phyloP scores from a whole-genome alignment of 23 red algal species.

The Cyanidioschyzon merolae region DNA sequence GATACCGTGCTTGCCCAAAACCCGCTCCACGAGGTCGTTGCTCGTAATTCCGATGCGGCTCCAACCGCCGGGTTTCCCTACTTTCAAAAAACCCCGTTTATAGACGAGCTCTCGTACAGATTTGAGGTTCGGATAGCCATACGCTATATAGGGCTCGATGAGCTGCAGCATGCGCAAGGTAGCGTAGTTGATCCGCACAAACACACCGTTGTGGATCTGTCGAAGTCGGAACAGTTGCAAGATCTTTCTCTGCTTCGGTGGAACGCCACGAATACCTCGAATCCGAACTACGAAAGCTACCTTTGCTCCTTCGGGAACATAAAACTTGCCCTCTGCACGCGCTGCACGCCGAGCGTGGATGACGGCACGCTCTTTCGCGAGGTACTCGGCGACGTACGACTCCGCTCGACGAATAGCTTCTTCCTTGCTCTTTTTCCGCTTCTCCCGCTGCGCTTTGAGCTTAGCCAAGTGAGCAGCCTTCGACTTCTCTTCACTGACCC shows the following conservation, averaged over 20 bases:
- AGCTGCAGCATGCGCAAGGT: constrained; percentile 92
- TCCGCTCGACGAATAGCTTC: constrained; percentile 78
- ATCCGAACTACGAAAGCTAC: constrained; percentile 95
- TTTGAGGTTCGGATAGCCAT: constrained; percentile 98
- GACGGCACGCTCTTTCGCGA: constrained; percentile 35
- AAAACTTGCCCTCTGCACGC: constrained; percentile 82
- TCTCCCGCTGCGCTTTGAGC: constrained; percentile 8
- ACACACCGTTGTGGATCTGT: constrained; percentile 97
- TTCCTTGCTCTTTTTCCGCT: constrained; percentile 44
- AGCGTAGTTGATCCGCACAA: constrained; percentile 91
- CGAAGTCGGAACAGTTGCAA: constrained; percentile 75
- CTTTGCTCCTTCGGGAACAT: constrained; percentile 84
- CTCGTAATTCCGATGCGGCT: constrained; percentile 62
- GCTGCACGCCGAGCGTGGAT: constrained; percentile 72
- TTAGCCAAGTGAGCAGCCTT: constrained; percentile 31
- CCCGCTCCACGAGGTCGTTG: constrained; percentile 78
- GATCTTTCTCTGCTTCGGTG: constrained; percentile 84
- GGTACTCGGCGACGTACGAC: constrained; percentile 75
- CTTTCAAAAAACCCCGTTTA: constrained; percentile 87
- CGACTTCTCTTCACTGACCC: constrained; percentile 30
- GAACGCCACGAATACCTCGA: constrained; percentile 83
- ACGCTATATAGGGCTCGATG: constrained; percentile 95
- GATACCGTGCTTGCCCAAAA: constrained; percentile 74
- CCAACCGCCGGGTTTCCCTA: constrained; percentile 69
- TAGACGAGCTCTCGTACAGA: constrained; percentile 85